Conservation (phyloP, 2,329 filamentous ascomycete genomes). For the Fusarium coffeatum region DNA sequence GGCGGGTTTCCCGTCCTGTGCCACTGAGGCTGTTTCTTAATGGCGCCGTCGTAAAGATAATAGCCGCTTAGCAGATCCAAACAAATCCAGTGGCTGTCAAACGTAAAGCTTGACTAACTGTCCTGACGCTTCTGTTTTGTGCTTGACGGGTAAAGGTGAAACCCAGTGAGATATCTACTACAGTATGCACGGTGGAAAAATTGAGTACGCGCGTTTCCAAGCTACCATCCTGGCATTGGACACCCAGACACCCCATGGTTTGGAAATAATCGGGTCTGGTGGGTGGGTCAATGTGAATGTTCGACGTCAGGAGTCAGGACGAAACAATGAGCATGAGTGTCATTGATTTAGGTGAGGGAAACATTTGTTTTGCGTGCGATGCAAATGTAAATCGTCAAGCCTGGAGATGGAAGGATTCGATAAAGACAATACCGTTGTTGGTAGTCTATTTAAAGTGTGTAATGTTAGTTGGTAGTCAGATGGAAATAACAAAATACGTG, state of each 20-base stretch:
- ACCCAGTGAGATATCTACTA: not conserved
- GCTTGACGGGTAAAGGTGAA: not conserved
- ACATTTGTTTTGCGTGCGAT: not conserved
- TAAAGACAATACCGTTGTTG: not conserved
- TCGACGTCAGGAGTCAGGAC: constrained; percentile 2
- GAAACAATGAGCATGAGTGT: constrained; percentile 3
- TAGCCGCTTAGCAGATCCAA: constrained; percentile 18
- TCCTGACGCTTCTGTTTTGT: not conserved
- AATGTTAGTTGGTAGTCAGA: not conserved
- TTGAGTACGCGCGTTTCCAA: constrained; percentile 30
- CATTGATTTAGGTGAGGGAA: not conserved
- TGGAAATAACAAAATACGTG: not conserved
- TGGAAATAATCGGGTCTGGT: constrained; percentile 36
- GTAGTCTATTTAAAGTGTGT: not conserved
- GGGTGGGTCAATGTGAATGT: constrained; percentile 16
- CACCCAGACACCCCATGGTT: constrained; percentile 17
- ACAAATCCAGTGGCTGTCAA: not conserved
- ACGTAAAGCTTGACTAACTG: not conserved
- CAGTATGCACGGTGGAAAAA: not conserved
- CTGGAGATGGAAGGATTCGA: not conserved
- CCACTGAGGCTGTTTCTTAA: not conserved
- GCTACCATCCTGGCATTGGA: constrained; percentile 20
- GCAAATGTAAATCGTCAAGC: not conserved
- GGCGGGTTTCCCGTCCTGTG: constrained; percentile 9
- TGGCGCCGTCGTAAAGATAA: constrained; percentile 1